Base-by-base conservation (phyloP, 176 grass and related monocot genomes). In the Eragrostis curvula region DNA sequence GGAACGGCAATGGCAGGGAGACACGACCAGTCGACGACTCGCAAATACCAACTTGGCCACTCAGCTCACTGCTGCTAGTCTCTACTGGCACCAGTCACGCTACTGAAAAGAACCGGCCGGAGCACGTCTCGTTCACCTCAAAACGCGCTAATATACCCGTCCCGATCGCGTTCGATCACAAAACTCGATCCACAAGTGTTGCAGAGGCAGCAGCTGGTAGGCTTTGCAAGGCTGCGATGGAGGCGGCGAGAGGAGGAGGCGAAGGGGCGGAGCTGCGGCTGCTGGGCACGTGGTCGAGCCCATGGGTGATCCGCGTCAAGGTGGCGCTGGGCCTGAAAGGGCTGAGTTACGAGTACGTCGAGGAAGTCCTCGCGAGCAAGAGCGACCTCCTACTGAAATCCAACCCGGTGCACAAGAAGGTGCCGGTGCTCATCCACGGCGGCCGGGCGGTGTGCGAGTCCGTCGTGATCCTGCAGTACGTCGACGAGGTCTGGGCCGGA, bases 331-430 rank as follows among this genome's bases (percentile, higher is more conserved):
- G 0, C 5, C 12, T 84, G 39, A 81, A 81, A 56, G 77, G 71
- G 16, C 12, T 87, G 15, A 27, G 28, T 70, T 85, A 87, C 74
- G 71, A 87, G 39, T 85, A 87, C 63, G 11, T 57, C 25, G 85
- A 87, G 81, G 3, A 84, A 75, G 45, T 81, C 70, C 61, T 80
- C n/a, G 5, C 3, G 21, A n/a, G 0, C 47, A 87, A 91, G 80
- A 91, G 89, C 65, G 70, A 90, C 1, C 85, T 84, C 55, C 85
- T 91, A 36, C 63, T 91, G 13, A 15, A 7, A 0, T 87, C 70
- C 80, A 91, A 84, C 75, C 89, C 89, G 28, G 63, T 81, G 74
- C 76, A 91, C 81, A 71, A 80, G 69, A 84, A 75, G 89, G 84
- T 85, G 44, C 89, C 89, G 0, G 85, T 85, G 16, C 81, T 91